Evolutionary conservation across 768 basidiomycete genomes (phyloP), one percentile per base, ranked within the genome.

Genomic region (Russula olivacea): DNA sequence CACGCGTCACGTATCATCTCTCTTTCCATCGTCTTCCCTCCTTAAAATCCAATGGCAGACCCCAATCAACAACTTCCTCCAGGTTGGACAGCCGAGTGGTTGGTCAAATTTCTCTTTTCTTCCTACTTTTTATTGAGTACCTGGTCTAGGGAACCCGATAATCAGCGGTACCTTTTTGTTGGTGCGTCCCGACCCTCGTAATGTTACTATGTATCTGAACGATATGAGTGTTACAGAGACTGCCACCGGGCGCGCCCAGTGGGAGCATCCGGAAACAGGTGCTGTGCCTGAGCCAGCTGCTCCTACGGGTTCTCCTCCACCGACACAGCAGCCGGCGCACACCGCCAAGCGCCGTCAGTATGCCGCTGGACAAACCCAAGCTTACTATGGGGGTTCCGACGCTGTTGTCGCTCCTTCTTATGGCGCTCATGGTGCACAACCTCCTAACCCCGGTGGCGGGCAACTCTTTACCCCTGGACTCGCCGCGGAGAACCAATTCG

Each of bases 11-110:
- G 48, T n/a, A 55, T 50, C 58, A 52, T 19, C 48, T 34, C 25
- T 58, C 43, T 43, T 65, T 61, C 48, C 54, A 38, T 58, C 61
- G 55, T 63, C 36, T 38, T 61, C 48, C 38, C 45, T 63, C 50
- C 52, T 56, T 34, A 61, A 38, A 50, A 7, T 55, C 38, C 56
- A 81, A 81, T 81, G 80, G 74, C 81, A 48, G 76, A 78, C 48
- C 78, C 79, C 48, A 69, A 74, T n/a, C 82, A 85, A 71, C 85
- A 91, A 73, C 76, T 97, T 41, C 95, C 95, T 63, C 88, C 88
- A 66, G 95, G 94, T 47, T 97, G 95, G 95, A 80, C 82, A 66
- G 90, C 92, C 72, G 88, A 95, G 81, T 97, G 95, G 95, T 92
- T 72, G 68, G 79, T 74, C 56, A 19, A 1, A 1, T 47, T 61